Conservation (phyloP, 2,329 filamentous ascomycete genomes). For the Aspergillus luchuensis region DNA sequence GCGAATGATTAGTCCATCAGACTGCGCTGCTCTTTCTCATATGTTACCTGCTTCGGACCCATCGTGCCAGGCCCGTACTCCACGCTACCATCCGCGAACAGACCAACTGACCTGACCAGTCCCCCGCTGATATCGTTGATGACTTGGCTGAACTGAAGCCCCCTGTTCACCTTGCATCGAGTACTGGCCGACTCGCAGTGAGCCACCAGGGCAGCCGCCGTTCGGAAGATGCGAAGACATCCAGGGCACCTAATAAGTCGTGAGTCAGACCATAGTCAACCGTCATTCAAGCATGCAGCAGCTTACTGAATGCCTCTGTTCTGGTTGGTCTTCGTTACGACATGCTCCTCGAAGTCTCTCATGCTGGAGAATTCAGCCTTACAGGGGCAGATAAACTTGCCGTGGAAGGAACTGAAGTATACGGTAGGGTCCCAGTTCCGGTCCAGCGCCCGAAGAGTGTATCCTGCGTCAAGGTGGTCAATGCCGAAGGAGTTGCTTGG, state of each 20-base stretch:
- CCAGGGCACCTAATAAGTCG: conserved; percentile 36
- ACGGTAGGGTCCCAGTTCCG: conserved; percentile 31
- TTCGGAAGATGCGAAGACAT: conserved; percentile 43
- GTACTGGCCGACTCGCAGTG: conserved; percentile 43
- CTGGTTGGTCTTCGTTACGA: conserved; percentile 26
- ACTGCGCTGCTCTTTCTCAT: conserved; percentile 11
- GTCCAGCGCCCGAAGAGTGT: conserved; percentile 20
- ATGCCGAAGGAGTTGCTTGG: background rate
- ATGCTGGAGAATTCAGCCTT: conserved; percentile 27
- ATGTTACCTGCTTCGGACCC: conserved; percentile 15
- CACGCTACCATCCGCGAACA: conserved; percentile 36
- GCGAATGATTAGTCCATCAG: background rate
- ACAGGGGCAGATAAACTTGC: conserved; percentile 41
- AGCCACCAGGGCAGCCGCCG: conserved; percentile 40
- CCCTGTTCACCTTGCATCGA: conserved; percentile 38
- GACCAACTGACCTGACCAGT: conserved; percentile 36
- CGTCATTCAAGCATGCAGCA: background rate
- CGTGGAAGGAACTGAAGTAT: conserved; percentile 34
- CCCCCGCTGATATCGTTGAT: conserved; percentile 44
- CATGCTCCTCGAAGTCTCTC: conserved; percentile 36
- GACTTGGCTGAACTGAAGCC: conserved; percentile 33
- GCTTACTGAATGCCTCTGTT: conserved; percentile 25
- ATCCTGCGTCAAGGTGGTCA: conserved; percentile 6
- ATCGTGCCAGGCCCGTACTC: conserved; percentile 33
- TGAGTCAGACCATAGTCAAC: conserved; percentile 6